Evolutionary conservation across 306 rosid species (phyloP), one percentile per base, ranked within the genome.

Genomic region (Dicorynia guianensis): DNA sequence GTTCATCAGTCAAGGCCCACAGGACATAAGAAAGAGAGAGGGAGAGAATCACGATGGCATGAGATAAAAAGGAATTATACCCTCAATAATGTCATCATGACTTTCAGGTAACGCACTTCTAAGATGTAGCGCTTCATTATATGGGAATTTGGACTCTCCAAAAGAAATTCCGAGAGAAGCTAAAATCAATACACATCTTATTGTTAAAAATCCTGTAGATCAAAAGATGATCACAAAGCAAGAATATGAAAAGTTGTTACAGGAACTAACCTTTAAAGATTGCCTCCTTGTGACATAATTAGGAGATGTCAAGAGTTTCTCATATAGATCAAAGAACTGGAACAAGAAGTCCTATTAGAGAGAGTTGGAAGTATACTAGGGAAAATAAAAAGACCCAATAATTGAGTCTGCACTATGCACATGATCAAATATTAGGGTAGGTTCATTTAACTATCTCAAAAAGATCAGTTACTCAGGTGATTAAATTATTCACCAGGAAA

Each of bases 211-310:
- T 71, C 71, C 42, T 11, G 46, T 11, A 52, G 18, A 73, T 63
- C 17, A 58, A 67, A 76, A 49, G 52, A 78, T 57, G n/a, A 69
- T 39, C 61, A 38, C 17, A 54, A 63, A 34, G 43, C 14, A 76
- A 19, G 59, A 81, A 13, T 49, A 50, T 44, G 13, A 62, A 75
- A 74, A 60, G 66, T 20, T 65, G 33, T 58, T 40, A 63, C n/a
- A 40, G 72, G 69, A 87, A 83, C 87, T 57, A 35, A 95, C 99
- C 99, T 95, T 95, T 80, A 95, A 86, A 69, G 99, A 95, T 71
- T 92, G 99, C 79, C 97, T 89, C 83, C 97, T 90, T 64, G 99
- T 95, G 78, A 95, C 99, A 72, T 95, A 95, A 86, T 92, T 95
- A 69, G 97, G 48, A 79, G 99, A 95, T 44, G 85, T 86, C 90